A percentile compares a stretch with the other conserved stretches of the same genome.
Conservation (phyloP, 2,329 filamentous ascomycete species). For the Dryadomyces sulphureus region DNA sequence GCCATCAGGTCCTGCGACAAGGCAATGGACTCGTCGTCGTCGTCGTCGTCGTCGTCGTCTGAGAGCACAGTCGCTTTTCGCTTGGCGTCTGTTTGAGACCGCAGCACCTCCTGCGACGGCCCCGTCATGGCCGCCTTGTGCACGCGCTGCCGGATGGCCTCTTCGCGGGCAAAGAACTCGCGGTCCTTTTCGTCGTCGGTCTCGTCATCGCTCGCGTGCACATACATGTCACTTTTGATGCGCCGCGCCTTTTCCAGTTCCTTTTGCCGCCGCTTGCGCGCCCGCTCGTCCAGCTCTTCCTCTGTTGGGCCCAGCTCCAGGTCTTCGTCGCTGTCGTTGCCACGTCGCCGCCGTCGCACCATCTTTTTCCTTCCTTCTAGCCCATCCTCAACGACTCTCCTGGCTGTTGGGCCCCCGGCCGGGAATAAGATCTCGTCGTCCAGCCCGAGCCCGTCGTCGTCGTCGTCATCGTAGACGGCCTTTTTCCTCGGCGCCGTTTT, state of each 20-base stretch:
- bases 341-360: conserved; percentile 36
- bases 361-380: conserved; percentile 35
- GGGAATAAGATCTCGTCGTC: conserved; percentile 52
- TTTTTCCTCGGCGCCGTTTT: conserved; percentile 39
- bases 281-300: conserved; percentile 49
- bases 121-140: conserved; percentile 19
- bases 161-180: conserved; percentile 68
- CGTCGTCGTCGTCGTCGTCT: conserved; percentile 9
- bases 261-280: conserved; percentile 45
- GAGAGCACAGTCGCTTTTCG: conserved; percentile 13
- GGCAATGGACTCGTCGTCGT: conserved; percentile 2
- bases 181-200: conserved; percentile 58
- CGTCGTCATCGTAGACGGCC: conserved; percentile 14
- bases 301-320: conserved; percentile 30
- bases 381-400: conserved; percentile 33
- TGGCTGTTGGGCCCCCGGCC: conserved; percentile 46
- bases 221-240: conserved; percentile 73
- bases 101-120: conserved; percentile 10
- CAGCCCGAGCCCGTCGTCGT: conserved; percentile 27
- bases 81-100: conserved; percentile 3
- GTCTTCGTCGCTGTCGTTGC: conserved; percentile 25
- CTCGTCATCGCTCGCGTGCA: conserved; percentile 78
- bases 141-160: conserved; percentile 41
- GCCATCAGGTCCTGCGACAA: neutral
- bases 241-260: conserved; percentile 63